Percentiles rank a stretch among this genome's conserved stretches.
Conservation (phyloP, 768 basidiomycete species). For the Leccinum longicurvipes region DNA sequence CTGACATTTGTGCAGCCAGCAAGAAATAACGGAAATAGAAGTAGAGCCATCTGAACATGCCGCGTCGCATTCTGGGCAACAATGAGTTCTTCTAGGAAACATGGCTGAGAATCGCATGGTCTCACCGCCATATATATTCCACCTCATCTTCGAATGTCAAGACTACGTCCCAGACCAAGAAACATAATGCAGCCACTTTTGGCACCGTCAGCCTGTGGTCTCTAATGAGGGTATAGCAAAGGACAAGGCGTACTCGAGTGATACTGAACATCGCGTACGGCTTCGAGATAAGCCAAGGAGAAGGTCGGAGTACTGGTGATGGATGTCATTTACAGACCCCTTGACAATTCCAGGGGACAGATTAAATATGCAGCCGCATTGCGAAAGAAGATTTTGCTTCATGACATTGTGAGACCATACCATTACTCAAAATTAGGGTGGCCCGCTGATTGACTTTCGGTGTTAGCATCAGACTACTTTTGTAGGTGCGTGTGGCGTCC, state of each 20-base stretch:
- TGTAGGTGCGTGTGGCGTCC: not conserved
- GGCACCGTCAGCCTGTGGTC: not conserved
- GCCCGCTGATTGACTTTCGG: no score
- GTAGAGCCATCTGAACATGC: slow-evolving; percentile 13
- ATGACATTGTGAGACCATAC: not conserved
- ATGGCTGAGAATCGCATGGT: not conserved
- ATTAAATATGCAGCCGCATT: not conserved
- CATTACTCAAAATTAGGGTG: not conserved
- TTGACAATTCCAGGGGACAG: slow-evolving; percentile 60
- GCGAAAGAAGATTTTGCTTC: not conserved
- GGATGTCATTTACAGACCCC: not conserved
- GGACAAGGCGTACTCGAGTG: slow-evolving; percentile 6
- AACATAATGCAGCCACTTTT: slow-evolving; percentile 24
- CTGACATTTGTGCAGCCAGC: slow-evolving; percentile 14
- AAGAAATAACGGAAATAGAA: slow-evolving; percentile 20
- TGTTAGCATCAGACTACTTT: not conserved
- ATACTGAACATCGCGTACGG: slow-evolving; percentile 7
- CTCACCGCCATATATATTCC: slow-evolving; percentile 32
- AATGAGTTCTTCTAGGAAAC: not conserved
- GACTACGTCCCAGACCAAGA: slow-evolving; percentile 30
- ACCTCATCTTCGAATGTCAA: slow-evolving; percentile 26
- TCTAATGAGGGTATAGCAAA: not conserved
- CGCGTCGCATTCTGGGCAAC: slow-evolving; percentile 11
- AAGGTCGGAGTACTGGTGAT: not conserved
- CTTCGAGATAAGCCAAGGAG: slow-evolving; percentile 3